phyloP scores from a whole-genome alignment of 208 protist species.

The Wallacemonas sp. region DNA sequence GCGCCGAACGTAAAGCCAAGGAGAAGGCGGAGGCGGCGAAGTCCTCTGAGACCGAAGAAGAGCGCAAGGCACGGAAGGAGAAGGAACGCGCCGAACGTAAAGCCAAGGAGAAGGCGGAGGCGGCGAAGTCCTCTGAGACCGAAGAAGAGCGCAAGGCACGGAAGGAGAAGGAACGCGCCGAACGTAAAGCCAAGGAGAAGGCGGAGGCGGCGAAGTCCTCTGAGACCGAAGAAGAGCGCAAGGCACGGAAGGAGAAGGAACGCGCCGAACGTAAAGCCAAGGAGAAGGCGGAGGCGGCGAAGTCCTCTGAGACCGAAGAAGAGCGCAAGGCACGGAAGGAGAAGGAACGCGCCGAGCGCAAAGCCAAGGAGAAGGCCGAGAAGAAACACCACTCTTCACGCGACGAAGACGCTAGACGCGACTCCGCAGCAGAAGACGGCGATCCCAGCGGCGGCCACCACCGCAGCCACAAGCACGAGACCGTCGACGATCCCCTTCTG shows the following conservation, averaged over 20 bases:
- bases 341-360: not conserved
- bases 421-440: no score
- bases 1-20: not conserved
- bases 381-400: no score
- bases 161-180: not conserved
- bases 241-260: not conserved
- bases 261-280: not conserved
- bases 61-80: no score
- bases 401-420: not conserved
- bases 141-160: no score
- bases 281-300: not conserved
- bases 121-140: no score
- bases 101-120: not conserved
- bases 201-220: no score
- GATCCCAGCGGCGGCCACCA: slow-evolving; percentile 3
- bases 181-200: not conserved
- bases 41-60: no score
- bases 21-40: not conserved
- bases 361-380: not conserved
- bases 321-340: no score
- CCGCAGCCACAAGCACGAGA: not conserved
- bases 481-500: slow-evolving; percentile 16
- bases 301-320: no score
- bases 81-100: not conserved
- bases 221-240: no score